These are phyloP conservation scores for Candida orba DNA, from an alignment of 805 yeast genomes.

Conservation along the genomic window DNA sequence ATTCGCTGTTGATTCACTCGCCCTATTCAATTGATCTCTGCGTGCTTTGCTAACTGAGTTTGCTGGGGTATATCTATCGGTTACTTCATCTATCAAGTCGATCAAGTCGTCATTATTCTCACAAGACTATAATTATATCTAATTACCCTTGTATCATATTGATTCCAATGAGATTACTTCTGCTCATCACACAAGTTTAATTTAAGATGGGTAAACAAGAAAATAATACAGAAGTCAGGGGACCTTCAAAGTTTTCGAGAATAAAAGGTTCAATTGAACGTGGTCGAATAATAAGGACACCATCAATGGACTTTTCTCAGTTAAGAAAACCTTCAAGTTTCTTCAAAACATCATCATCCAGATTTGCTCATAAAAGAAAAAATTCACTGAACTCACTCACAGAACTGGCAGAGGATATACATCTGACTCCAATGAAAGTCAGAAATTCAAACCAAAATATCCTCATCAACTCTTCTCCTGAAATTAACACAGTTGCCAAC, in stretches of 20 bases:
- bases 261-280: slow-evolving; percentile 4
- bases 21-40: too few species aligned
- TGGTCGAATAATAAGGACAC: slow-evolving; percentile 2
- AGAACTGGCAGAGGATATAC: not conserved
- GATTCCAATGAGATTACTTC: too few species aligned
- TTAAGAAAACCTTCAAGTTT: slow-evolving; percentile 5
- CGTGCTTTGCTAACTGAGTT: too few species aligned
- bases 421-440: slow-evolving; percentile 1
- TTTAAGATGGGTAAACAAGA: too few species aligned
- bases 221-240: too few species aligned
- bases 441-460: not conserved
- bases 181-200: too few species aligned
- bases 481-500: slow-evolving; percentile 13
- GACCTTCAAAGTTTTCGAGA: slow-evolving; percentile 1
- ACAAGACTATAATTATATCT: too few species aligned
- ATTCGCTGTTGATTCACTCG: too few species aligned
- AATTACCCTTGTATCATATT: too few species aligned
- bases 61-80: too few species aligned
- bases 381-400: slow-evolving; percentile 5
- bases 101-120: too few species aligned
- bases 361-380: slow-evolving; percentile 3
- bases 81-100: too few species aligned
- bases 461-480: slow-evolving; percentile 8
- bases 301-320: slow-evolving; percentile 5
- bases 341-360: slow-evolving; percentile 1